These are phyloP conservation scores for Lumnitzera littorea DNA, from an alignment of 345 rosid species.

Conservation along the genomic window DNA sequence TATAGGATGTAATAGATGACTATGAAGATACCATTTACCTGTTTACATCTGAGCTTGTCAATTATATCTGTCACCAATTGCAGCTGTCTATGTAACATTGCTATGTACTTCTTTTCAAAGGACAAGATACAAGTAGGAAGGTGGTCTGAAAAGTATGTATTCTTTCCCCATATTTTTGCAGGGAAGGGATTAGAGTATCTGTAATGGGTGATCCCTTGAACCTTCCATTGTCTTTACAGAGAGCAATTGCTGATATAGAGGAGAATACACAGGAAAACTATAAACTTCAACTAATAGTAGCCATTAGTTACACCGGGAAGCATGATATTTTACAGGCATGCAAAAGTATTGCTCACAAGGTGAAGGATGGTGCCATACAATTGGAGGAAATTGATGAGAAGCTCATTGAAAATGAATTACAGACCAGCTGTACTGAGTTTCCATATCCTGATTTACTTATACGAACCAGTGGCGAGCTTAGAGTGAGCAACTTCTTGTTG, in stretches of 20 bases:
- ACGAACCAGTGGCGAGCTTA: conserved; percentile 67
- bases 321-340: conserved; percentile 66
- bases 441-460: conserved; percentile 69
- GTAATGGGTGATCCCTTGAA: conserved; percentile 58
- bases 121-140: no score
- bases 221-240: conserved; percentile 37
- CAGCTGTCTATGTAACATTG: no score
- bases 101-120: no score
- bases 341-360: conserved; percentile 45
- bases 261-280: conserved; percentile 39
- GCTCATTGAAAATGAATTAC: conserved; percentile 56
- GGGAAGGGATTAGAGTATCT: conserved; percentile 42
- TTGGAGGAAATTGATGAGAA: conserved; percentile 47
- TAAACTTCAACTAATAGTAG: conserved; percentile 54
- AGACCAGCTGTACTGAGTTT: conserved; percentile 49
- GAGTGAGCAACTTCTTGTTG: conserved; percentile 77
- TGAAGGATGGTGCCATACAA: conserved; percentile 35
- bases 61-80: no score
- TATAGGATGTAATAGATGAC: no score
- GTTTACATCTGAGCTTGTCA: no score
- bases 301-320: conserved; percentile 74
- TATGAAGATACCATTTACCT: no score
- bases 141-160: no score
- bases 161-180: conserved; percentile 13
- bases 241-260: conserved; percentile 34